phyloP scores from a whole-genome alignment of 106 monocot species.

The Platanthera guangdongensis region DNA sequence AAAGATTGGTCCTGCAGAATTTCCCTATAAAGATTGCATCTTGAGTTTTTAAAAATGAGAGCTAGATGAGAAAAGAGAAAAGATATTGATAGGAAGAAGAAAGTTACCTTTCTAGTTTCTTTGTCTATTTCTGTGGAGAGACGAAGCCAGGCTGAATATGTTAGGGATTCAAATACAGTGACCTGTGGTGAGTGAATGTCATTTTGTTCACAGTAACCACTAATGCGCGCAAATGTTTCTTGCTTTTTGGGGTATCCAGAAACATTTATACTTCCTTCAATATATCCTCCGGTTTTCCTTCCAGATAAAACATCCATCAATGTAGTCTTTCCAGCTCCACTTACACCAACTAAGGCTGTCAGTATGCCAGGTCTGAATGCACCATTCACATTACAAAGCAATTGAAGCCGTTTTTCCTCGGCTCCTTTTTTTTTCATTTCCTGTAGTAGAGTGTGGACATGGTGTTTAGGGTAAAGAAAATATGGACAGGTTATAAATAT shows the following conservation, averaged over 20 bases:
- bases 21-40: neutral
- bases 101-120: conserved; percentile 34
- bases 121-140: conserved; percentile 59
- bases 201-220: conserved; percentile 95
- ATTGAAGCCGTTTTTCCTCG: conserved; percentile 46
- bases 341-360: conserved; percentile 93
- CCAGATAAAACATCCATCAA: conserved; percentile 92
- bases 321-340: conserved; percentile 97
- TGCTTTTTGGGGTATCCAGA: conserved; percentile 89
- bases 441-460: conserved; percentile 21
- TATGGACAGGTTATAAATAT: neutral
- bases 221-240: conserved; percentile 79
- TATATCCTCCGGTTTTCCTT: conserved; percentile 82
- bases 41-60: neutral
- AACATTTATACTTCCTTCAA: conserved; percentile 72
- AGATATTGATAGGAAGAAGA: neutral
- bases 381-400: conserved; percentile 74
- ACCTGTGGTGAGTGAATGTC: conserved; percentile 93
- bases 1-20: neutral
- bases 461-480: neutral
- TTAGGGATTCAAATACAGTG: conserved; percentile 75
- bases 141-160: conserved; percentile 87
- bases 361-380: conserved; percentile 78
- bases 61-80: neutral
- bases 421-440: conserved; percentile 69